Percentiles rank a stretch among this genome's conserved stretches.
Evolutionary conservation across 192 early-diverging fungal genomes (phyloP).

Genomic region (Umbelopsis isabellina): DNA sequence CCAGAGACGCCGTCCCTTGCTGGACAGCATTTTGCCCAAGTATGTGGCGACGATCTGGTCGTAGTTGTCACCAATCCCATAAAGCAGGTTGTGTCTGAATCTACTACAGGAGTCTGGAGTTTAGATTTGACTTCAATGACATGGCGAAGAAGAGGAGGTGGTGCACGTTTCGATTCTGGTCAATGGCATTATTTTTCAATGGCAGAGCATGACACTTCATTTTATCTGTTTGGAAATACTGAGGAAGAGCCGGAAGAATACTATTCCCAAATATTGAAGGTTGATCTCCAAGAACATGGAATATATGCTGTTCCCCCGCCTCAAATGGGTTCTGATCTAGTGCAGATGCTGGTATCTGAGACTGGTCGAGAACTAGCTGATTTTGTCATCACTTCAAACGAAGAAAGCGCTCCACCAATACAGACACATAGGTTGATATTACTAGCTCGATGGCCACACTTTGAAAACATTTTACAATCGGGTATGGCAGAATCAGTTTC

Average conservation of each 20-base stretch:
- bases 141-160: constrained; percentile 53
- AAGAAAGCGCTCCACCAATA: constrained; percentile 47
- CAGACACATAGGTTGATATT: constrained; percentile 61
- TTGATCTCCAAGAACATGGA: constrained; percentile 64
- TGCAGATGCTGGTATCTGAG: constrained; percentile 41
- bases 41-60: constrained; percentile 62
- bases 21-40: constrained; percentile 65
- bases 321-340: constrained; percentile 52
- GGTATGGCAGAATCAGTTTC: constrained; percentile 58
- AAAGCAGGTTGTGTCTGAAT: constrained; percentile 44
- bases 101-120: constrained; percentile 61
- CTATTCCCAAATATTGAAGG: constrained; percentile 50
- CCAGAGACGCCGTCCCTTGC: constrained; percentile 53
- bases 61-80: constrained; percentile 54
- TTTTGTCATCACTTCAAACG: constrained; percentile 49
- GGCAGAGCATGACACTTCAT: constrained; percentile 48
- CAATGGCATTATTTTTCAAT: constrained; percentile 68
- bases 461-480: constrained; percentile 53
- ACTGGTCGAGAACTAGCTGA: constrained; percentile 35
- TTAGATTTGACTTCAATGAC: constrained; percentile 59
- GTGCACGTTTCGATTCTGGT: constrained; percentile 31
- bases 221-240: constrained; percentile 62
- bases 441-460: constrained; percentile 67
- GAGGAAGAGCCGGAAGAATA: constrained; percentile 64
- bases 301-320: constrained; percentile 53